phyloP scores from a whole-genome alignment of 2,329 filamentous ascomycete species.

The Paecilomyces variotii region DNA sequence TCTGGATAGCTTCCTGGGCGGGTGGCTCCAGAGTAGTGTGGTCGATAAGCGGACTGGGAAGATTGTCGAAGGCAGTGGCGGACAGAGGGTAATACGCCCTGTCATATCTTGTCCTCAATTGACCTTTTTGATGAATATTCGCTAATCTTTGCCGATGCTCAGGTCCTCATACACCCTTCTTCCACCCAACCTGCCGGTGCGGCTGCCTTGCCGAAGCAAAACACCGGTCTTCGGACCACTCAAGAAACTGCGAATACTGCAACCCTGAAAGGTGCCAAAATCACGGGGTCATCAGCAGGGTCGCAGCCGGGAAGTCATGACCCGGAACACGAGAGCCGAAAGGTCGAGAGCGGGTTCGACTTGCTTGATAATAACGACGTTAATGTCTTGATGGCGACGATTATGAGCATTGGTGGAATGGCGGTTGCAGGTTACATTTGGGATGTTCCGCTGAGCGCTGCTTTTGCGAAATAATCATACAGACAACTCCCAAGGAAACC shows the following conservation, averaged over 20 bases:
- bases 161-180: slow-evolving; percentile 31
- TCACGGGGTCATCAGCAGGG: slow-evolving; percentile 9
- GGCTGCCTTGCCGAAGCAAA: slow-evolving; percentile 7
- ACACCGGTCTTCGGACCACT: slow-evolving; percentile 18
- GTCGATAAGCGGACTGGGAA: slow-evolving; percentile 75
- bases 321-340: slow-evolving; percentile 48
- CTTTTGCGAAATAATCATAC: neutral
- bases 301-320: slow-evolving; percentile 10
- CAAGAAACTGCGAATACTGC: slow-evolving; percentile 23
- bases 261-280: slow-evolving; percentile 13
- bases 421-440: slow-evolving; percentile 35
- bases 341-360: slow-evolving; percentile 60
- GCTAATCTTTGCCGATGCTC: neutral
- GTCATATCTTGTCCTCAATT: neutral
- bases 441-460: slow-evolving; percentile 13
- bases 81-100: slow-evolving; percentile 44
- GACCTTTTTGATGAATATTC: neutral
- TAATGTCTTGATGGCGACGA: slow-evolving; percentile 81
- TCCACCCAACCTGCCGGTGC: slow-evolving; percentile 16
- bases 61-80: slow-evolving; percentile 80
- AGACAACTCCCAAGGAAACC: neutral
- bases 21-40: slow-evolving; percentile 76
- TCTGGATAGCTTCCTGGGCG: slow-evolving; percentile 81
- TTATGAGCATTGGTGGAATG: slow-evolving; percentile 76
- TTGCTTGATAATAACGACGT: slow-evolving; percentile 92